Evolutionary conservation across 768 basidiomycete species (phyloP).

Genomic region (Calocybe gangraenosa): DNA sequence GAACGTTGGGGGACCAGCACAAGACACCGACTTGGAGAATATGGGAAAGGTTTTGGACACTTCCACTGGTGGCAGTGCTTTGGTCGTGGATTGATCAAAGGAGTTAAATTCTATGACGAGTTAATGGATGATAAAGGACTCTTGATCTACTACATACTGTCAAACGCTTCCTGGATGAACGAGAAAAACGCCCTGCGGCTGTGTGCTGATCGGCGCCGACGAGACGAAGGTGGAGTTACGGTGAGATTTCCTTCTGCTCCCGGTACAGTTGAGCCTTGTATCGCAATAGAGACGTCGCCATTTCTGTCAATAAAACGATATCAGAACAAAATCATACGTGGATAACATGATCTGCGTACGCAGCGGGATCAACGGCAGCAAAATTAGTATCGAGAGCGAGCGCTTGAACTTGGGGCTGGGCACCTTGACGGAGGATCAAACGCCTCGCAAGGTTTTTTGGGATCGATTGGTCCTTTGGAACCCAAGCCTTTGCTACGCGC

Average conservation of each 20-base stretch:
- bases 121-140: background rate
- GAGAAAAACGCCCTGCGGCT: constrained; percentile 20
- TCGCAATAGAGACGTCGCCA: constrained; percentile 23
- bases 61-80: constrained; percentile 26
- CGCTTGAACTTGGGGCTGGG: constrained; percentile 29
- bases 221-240: constrained; percentile 24
- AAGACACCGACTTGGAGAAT: constrained; percentile 19
- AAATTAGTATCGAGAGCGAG: constrained; percentile 39
- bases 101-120: constrained; percentile 19
- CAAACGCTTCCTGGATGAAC: constrained; percentile 22
- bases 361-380: constrained; percentile 20
- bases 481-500: constrained; percentile 36
- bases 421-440: constrained; percentile 28
- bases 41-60: constrained; percentile 26
- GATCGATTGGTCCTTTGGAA: constrained; percentile 38
- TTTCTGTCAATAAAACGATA: constrained; percentile 11
- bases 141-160: constrained; percentile 13
- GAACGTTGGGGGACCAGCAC: constrained; percentile 11
- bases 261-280: constrained; percentile 27
- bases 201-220: constrained; percentile 24
- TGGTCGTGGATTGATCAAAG: constrained; percentile 27
- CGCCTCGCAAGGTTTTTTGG: constrained; percentile 24
- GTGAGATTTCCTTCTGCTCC: constrained; percentile 21
- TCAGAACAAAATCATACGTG: background rate
- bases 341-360: constrained; percentile 13